These are phyloP conservation scores for Colletotrichum tanaceti DNA, from an alignment of 2,329 filamentous ascomycete genomes.

Conservation along the genomic window DNA sequence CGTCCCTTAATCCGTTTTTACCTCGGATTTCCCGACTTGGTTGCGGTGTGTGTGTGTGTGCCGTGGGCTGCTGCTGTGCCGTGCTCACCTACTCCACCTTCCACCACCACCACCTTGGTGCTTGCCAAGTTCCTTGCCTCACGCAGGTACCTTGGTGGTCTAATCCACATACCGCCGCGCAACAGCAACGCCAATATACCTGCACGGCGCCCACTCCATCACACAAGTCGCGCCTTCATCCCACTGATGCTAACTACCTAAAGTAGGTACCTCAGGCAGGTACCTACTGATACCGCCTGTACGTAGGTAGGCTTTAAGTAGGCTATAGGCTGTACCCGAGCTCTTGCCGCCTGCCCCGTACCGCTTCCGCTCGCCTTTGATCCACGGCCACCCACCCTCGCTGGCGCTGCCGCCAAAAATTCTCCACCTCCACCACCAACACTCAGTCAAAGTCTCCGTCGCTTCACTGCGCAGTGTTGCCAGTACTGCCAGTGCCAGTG, in stretches of 20 bases:
- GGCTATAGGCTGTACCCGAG: no score
- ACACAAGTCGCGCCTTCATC: conserved; percentile 5
- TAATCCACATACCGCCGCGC: not conserved
- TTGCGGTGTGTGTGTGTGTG: conserved; percentile 12
- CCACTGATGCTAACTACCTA: not conserved
- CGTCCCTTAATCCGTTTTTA: not conserved
- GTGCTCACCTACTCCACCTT: not conserved
- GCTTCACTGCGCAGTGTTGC: no score
- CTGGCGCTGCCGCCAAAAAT: conserved; percentile 4
- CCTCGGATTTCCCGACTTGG: not conserved
- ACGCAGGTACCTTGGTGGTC: conserved; percentile 6
- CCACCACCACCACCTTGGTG: no score
- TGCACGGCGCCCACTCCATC: not conserved
- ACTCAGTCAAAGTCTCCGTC: no score
- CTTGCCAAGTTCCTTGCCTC: not conserved
- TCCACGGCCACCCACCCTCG: not conserved
- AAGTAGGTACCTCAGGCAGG: no score
- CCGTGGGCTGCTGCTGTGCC: conserved; percentile 5
- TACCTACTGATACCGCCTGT: not conserved
- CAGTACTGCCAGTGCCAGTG: not conserved
- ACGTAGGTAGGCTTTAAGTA: no score
- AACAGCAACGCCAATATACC: not conserved
- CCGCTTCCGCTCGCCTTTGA: not conserved
- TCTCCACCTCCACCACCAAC: conserved; percentile 20
- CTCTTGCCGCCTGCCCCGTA: not conserved